Conservation (phyloP, 108 stramenopile genomes). For the Nitzschia putrida region DNA sequence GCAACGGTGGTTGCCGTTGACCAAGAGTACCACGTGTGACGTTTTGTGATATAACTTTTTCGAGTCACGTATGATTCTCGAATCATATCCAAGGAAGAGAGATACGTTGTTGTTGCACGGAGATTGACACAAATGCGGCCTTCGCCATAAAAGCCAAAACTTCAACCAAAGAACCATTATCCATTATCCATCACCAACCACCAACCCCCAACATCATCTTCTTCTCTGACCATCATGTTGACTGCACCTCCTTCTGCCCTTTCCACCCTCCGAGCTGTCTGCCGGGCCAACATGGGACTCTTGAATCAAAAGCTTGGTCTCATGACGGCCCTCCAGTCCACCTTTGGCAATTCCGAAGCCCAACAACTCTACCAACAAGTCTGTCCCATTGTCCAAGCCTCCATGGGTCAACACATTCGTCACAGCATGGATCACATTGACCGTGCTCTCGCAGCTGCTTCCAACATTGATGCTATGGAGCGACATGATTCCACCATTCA, state of each 20-base stretch:
- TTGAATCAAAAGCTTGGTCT: constrained; percentile 75
- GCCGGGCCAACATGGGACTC: constrained; percentile 58
- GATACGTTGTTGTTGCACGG: too few species aligned
- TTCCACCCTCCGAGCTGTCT: constrained; percentile 19
- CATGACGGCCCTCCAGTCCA: constrained; percentile 48
- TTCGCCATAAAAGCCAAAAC: too few species aligned
- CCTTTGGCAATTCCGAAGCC: constrained; percentile 51
- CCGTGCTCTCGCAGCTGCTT: constrained; percentile 46
- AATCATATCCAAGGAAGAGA: too few species aligned
- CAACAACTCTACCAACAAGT: constrained; percentile 42
- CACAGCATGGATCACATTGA: constrained; percentile 91
- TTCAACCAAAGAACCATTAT: neutral
- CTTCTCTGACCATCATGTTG: neutral
- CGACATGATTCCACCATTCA: constrained; percentile 40
- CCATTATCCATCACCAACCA: neutral
- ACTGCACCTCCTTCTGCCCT: neutral
- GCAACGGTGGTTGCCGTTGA: too few species aligned
- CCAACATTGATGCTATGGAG: neutral
- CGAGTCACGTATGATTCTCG: too few species aligned
- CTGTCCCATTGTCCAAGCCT: constrained; percentile 77
- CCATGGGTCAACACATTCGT: constrained; percentile 88
- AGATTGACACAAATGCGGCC: too few species aligned
- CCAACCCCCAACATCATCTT: too few species aligned
- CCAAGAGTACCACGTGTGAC: too few species aligned
- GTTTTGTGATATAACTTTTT: too few species aligned